Percentiles rank a stretch among this genome's conserved stretches.
phyloP scores from a whole-genome alignment of 1,139 yeast genomes.

The Candida labiduridarum region DNA sequence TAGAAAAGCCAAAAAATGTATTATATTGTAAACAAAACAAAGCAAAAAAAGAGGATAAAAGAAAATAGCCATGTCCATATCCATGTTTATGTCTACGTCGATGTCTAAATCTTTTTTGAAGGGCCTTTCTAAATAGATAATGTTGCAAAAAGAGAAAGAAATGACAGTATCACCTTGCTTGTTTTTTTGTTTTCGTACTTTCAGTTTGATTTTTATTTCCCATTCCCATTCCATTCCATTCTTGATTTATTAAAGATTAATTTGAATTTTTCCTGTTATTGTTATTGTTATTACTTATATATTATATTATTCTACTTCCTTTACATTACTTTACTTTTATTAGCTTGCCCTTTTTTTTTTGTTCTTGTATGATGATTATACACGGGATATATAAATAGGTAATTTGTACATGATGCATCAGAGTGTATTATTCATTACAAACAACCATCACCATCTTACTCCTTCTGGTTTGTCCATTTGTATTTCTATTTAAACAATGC shows the following conservation, averaged over 20 bases:
- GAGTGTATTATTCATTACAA: background rate
- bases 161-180: background rate
- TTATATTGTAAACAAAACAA: conserved; percentile 38
- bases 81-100: no score
- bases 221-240: background rate
- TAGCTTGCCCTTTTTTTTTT: background rate
- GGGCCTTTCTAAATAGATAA: no score
- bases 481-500: conserved; percentile 33
- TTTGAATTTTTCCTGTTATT: no score
- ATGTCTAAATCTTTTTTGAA: no score
- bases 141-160: no score
- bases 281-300: no score
- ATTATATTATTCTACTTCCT: background rate
- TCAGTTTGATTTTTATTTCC: background rate
- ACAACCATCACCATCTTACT: no score
- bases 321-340: background rate
- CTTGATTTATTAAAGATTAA: background rate
- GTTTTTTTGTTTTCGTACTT: conserved; percentile 6
- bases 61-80: no score
- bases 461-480: no score
- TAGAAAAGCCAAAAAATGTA: conserved; percentile 50
- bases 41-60: background rate
- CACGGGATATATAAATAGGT: background rate
- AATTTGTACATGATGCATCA: no score
- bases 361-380: background rate